A percentile compares a stretch with the other conserved stretches of the same genome.
phyloP scores from a whole-genome alignment of 2,329 filamentous ascomycete species.

The Calonectria pteridis region DNA sequence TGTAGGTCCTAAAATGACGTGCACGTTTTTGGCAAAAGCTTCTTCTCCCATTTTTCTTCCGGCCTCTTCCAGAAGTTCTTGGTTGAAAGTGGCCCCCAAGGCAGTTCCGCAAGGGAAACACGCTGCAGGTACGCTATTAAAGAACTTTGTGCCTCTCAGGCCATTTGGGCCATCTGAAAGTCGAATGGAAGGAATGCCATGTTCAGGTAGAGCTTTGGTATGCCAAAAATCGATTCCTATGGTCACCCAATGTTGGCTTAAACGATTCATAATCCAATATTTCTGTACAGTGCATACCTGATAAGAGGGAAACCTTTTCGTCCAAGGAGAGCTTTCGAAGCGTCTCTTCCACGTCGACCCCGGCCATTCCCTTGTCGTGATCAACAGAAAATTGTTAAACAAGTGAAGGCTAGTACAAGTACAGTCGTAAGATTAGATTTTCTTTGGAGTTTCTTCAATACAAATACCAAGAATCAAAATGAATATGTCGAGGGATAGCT shows the following conservation, averaged over 20 bases:
- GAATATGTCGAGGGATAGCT: not conserved
- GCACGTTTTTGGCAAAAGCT: not conserved
- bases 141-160: conserved; percentile 24
- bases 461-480: not conserved
- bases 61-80: not conserved
- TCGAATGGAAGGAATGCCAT: conserved; percentile 19
- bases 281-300: not conserved
- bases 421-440: not conserved
- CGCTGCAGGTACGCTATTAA: conserved; percentile 22
- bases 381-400: not conserved
- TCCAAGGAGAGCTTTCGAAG: not conserved
- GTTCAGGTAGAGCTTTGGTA: not conserved
- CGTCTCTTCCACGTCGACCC: not conserved
- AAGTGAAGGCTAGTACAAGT: not conserved
- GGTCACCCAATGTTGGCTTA: not conserved
- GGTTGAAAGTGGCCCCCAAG: not conserved
- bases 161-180: conserved; percentile 39
- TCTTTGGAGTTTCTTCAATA: not conserved
- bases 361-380: not conserved
- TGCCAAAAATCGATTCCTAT: conserved; percentile 11
- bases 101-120: conserved; percentile 26
- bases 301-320: not conserved
- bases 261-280: not conserved
- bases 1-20: conserved; percentile 3
- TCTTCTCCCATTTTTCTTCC: not conserved